Evolutionary conservation across 331 rosid genomes (phyloP), one percentile per base, ranked within the genome.

Genomic region (Quercus tomentella): DNA sequence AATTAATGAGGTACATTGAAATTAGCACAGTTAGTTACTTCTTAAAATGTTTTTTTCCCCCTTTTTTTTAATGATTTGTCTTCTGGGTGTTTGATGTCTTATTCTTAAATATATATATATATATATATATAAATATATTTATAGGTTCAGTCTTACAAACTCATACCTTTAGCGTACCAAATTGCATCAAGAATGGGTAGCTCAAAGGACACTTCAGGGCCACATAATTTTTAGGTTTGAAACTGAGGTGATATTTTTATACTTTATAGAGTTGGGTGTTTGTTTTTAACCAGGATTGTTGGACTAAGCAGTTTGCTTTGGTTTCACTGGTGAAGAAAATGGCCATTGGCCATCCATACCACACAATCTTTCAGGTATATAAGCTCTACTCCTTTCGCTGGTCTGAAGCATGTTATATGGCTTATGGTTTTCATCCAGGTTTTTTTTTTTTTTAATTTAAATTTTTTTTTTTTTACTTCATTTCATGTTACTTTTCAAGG

Each of bases 101-200:
- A 28, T n/a, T n/a, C n/a, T n/a, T n/a, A n/a, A n/a, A n/a, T 30
- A 28, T 28, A 0, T 28, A 28, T 30, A 30, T 30, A 3, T 30
- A 30, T 4, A 30, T 30, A 30, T 30, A 30, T 30, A 31, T 30
- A 30, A 4, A 30, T 30, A 30, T 30, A 30, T 30, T 4, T 30
- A 30, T 84, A 94, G 98, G 97, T 92, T 83, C 97, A 94, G 76
- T 94, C 98, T 72, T 92, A 86, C 87, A 94, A 94, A 84, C 91
- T 94, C 81, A 81, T 94, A 78, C 96, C 97, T 71, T 73, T 94
- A 73, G 95, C 86, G 20, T 94, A 94, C 88, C 98, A 92, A 86
- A 91, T 94, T 86, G 98, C 98, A 76, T 94, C 98, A 17, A 91
- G 98, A 90, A 90, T 94, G 97, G 97, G 97, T 78, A 85, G 92